Evolutionary conservation across 2,329 filamentous ascomycete species (phyloP), one percentile per base, ranked within the genome.

Genomic region (Stachybotrys elegans): DNA sequence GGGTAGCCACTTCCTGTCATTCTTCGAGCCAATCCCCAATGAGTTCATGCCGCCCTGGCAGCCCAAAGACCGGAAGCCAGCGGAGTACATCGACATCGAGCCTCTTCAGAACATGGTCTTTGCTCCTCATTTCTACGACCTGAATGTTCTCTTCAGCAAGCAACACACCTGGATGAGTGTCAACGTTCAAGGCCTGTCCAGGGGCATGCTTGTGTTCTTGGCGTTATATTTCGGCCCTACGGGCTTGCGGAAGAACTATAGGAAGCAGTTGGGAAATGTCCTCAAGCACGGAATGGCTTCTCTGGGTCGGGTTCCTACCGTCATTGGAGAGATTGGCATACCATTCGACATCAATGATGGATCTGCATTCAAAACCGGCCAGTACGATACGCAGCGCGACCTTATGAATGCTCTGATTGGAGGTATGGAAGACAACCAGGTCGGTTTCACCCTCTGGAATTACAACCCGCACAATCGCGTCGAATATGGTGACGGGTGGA

Each of bases 61-160:
- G 2, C 47, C 46, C 2, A 43, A 53, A 14, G 44, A 51, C 14
- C 40, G 40, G 6, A 44, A 52, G 3, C 43, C 43, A 14, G 16
- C n/a, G n/a, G 17, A 12, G 22, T 39, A 39, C 32, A 57, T 65
- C 6, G 47, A 53, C 3, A 48, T 53, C 7, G 47, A 48, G 11
- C 58, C 57, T 11, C 65, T 58, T 2, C 38, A 31, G 11, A 65
- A 62, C 47, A 48, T 70, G n/a, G 64, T 68, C 12, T 70, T 67
- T 39, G 64, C 67, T 0, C 67, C 67, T 5, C 67, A 70, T 46
- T 70, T 69, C 46, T 70, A 70, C 45, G 67, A 70, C 32, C 58
- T 70, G 16, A 67, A 69, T 27, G 67, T 68, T 0, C 46, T 70
- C 1, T 70, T 66, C 45, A 61, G 56, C 49, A 66, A 66, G 40